phyloP scores from a whole-genome alignment of 108 stramenopile species.

The Mediolabrus comicus region DNA sequence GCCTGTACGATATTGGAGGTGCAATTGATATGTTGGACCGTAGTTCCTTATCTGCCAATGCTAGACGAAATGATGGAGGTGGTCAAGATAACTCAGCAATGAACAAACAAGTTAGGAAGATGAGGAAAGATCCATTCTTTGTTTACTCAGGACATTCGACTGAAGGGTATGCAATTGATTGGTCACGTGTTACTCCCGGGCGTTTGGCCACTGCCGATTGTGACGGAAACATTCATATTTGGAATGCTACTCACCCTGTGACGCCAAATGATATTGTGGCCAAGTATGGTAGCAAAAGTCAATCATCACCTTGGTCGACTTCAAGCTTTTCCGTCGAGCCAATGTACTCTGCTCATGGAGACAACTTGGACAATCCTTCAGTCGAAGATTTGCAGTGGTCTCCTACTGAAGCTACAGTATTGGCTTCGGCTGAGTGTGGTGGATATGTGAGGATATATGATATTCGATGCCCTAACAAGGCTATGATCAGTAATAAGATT shows the following conservation, averaged over 20 bases:
- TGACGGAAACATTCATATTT: conserved; percentile 82
- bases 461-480: conserved; percentile 67
- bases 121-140: conserved; percentile 71
- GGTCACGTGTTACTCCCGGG: conserved; percentile 76
- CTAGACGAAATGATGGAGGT: conserved; percentile 35
- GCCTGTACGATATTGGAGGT: conserved; percentile 82
- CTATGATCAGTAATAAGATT: conserved; percentile 85
- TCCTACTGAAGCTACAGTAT: conserved; percentile 93
- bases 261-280: conserved; percentile 8
- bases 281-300: conserved; percentile 4
- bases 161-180: conserved; percentile 96
- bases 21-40: conserved; percentile 58
- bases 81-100: conserved; percentile 9
- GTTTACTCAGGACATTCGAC: conserved; percentile 71
- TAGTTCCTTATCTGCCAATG: conserved; percentile 48
- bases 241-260: conserved; percentile 56
- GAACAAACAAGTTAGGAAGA: conserved; percentile 17
- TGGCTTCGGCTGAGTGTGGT: conserved; percentile 84
- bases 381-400: conserved; percentile 98
- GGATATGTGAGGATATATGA: conserved; percentile 91
- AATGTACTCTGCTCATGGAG: conserved; percentile 49
- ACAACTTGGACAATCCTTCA: conserved; percentile 53
- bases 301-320: conserved; percentile 24
- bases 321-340: conserved; percentile 51
- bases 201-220: conserved; percentile 90